phyloP scores from a whole-genome alignment of 2,329 filamentous ascomycete species.

The Rutstroemia sp. region DNA sequence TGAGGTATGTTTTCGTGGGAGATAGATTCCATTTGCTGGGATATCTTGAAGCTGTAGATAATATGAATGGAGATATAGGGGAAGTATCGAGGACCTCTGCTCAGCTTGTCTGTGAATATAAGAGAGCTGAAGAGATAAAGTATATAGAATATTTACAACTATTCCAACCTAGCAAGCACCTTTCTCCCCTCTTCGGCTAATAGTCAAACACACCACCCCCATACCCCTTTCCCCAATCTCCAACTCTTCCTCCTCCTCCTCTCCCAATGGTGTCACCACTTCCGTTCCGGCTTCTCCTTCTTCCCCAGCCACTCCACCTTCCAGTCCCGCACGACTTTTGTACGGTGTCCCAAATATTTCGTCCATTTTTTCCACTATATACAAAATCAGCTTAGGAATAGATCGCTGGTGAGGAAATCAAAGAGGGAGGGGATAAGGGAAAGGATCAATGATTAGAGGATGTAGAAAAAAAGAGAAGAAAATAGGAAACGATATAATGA shows the following conservation, averaged over 20 bases:
- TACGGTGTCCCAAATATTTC: constrained; percentile 20
- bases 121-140: no score
- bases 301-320: background rate
- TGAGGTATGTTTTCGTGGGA: no score
- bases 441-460: background rate
- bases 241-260: background rate
- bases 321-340: constrained; percentile 1
- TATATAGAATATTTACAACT: no score
- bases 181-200: background rate
- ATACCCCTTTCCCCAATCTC: background rate
- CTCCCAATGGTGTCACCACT: background rate
- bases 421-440: background rate
- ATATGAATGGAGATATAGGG: no score
- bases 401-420: background rate
- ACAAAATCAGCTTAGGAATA: background rate
- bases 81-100: no score
- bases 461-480: background rate
- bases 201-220: background rate
- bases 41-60: no score
- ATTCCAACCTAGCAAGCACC: background rate
- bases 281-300: no score
- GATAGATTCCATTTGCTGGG: no score
- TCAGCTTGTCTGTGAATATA: no score
- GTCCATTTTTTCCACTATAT: constrained; percentile 63
- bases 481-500: background rate